A percentile compares a stretch with the other conserved stretches of the same genome.
These are phyloP conservation scores for Mucor saturninus DNA, from an alignment of 371 early-diverging fungal genomes.

Conservation along the genomic window DNA sequence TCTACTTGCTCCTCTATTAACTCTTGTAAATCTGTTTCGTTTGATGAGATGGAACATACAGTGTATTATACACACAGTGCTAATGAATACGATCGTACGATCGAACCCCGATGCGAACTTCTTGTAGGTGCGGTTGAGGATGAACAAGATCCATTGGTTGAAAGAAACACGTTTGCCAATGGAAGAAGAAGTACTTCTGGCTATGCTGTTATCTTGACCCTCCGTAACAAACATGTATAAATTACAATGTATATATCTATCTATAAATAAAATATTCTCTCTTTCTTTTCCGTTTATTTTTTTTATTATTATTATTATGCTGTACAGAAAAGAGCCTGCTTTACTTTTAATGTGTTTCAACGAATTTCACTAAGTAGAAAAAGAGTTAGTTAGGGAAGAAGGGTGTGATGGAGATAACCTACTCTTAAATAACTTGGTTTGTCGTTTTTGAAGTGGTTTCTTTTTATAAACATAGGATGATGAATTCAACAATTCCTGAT, in stretches of 20 bases:
- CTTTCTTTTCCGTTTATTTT: slow-evolving; percentile 3
- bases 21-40: slow-evolving; percentile 38
- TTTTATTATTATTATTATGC: not conserved
- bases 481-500: not conserved
- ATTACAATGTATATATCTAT: too few relatives aligned
- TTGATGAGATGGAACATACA: slow-evolving; percentile 28
- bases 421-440: slow-evolving; percentile 27
- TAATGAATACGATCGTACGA: slow-evolving; percentile 43
- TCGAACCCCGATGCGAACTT: slow-evolving; percentile 9
- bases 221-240: not conserved
- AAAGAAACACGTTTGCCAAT: slow-evolving; percentile 18
- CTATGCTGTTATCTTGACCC: slow-evolving; percentile 9
- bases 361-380: slow-evolving; percentile 23
- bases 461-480: slow-evolving; percentile 21
- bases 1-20: slow-evolving; percentile 12
- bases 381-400: too few relatives aligned
- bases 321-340: slow-evolving; percentile 1
- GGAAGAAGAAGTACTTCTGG: slow-evolving; percentile 20
- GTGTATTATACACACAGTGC: slow-evolving; percentile 48
- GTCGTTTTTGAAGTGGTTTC: slow-evolving; percentile 26
- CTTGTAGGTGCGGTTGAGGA: slow-evolving; percentile 6
- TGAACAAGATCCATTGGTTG: slow-evolving; percentile 16
- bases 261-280: not conserved
- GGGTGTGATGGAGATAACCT: not conserved
- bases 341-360: slow-evolving; percentile 20